Evolutionary conservation across 331 rosid genomes (phyloP), one percentile per base, ranked within the genome.

Genomic region (Spiraea crenata): DNA sequence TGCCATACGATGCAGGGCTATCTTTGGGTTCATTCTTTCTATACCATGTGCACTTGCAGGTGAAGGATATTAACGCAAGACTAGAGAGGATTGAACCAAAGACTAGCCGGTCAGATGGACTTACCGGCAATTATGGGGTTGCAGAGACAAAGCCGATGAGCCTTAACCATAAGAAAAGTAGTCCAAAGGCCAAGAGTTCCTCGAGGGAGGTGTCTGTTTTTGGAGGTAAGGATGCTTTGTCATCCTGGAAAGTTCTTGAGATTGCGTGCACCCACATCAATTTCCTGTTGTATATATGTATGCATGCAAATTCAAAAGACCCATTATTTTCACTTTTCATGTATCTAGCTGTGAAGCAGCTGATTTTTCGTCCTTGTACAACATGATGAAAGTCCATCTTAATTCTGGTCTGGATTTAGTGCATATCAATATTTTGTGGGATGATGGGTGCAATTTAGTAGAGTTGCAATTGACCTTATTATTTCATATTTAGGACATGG

Each of bases 31-130:
- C 49, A 57, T 25, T 47, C 65, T 66, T 10, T 58, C 34, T 41
- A 31, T 67, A 62, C 15, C 58, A 56, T 74, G 51, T 74, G 51
- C 34, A 70, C 63, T 76, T 88, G 79, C 83, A 95, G 99, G 88
- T 95, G 77, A 95, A 95, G 84, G 96, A 95, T 90, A 95, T 95
- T 76, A 95, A 95, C 79, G 98, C 99, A 45, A 89, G 96, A 76
- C 80, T 95, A 10, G 99, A 95, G 84, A 93, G 96, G 69, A 88
- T 92, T 84, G 91, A 90, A 65, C 98, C 99, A 45, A 91, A 92
- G 79, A 77, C 81, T 72, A 88, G 85, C 80, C 72, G 90, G 55
- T 74, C 96, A 14, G 96, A 91, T 83, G 96, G 92, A 70, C 79
- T 83, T 65, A 39, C 82, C 9, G 69, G 87, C 76, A 87, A 86